A percentile compares a stretch with the other conserved stretches of the same genome.
Conservation (phyloP, 371 early-diverging fungal genomes). For the Syncephalastrum monosporum region DNA sequence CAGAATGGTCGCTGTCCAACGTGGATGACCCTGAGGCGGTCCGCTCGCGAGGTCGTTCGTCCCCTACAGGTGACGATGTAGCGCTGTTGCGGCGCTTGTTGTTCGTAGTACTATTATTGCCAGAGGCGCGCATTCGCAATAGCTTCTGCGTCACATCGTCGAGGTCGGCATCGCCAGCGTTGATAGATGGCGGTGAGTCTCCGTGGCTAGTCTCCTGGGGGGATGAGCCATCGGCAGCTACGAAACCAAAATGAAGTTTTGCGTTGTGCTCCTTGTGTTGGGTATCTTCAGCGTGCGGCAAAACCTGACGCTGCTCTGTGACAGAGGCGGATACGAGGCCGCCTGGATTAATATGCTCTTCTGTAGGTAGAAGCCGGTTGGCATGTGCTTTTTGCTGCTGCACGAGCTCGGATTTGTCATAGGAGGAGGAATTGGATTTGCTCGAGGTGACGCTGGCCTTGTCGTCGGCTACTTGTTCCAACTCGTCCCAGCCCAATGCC, state of each 20-base stretch:
- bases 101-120: neutral
- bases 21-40: too few species aligned
- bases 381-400: constrained; percentile 10
- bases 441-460: neutral
- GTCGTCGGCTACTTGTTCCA: neutral
- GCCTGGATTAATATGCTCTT: neutral
- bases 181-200: too few species aligned
- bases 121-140: constrained; percentile 2
- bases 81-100: neutral
- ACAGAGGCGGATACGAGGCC: constrained; percentile 5
- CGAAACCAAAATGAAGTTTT: too few species aligned
- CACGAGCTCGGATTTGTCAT: neutral
- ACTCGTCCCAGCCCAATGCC: constrained; percentile 50
- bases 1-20: constrained; percentile 8
- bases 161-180: neutral
- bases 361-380: constrained; percentile 14
- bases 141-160: constrained; percentile 9
- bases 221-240: too few species aligned
- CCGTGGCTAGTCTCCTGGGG: too few species aligned
- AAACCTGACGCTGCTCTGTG: constrained; percentile 3
- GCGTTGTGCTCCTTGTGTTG: too few species aligned
- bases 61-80: neutral
- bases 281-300: neutral
- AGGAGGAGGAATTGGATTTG: neutral
- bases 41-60: too few species aligned